Evolutionary conservation across 2,329 filamentous ascomycete species (phyloP).

Genomic region (Penicillium sp.): DNA sequence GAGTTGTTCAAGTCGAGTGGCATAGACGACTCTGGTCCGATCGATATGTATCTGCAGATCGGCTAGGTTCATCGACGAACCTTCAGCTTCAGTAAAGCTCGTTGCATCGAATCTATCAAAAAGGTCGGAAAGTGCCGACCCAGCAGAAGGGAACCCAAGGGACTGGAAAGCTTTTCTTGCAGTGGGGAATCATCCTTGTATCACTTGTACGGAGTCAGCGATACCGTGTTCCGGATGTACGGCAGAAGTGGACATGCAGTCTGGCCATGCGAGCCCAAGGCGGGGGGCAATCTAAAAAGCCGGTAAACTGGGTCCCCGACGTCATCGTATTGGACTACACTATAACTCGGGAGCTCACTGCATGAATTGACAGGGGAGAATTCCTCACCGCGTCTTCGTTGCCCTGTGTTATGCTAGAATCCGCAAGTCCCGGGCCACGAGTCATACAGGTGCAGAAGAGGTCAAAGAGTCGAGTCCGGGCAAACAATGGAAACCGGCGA

Average conservation of each 20-base stretch:
- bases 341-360: not conserved
- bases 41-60: not conserved
- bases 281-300: constrained; percentile 14
- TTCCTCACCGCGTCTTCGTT: constrained; percentile 2
- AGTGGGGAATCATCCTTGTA: constrained; percentile 21
- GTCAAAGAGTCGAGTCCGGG: constrained; percentile 8
- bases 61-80: not conserved
- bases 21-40: not conserved
- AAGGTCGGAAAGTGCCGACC: constrained; percentile 25
- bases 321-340: constrained; percentile 18
- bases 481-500: constrained; percentile 2
- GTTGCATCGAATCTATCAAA: constrained; percentile 13
- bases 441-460: constrained; percentile 4
- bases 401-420: constrained; percentile 2
- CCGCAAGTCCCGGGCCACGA: constrained; percentile 12
- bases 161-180: constrained; percentile 17
- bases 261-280: constrained; percentile 19
- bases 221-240: constrained; percentile 12
- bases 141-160: constrained; percentile 22
- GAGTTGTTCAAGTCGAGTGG: not conserved
- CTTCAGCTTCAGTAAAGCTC: not conserved
- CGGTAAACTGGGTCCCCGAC: constrained; percentile 12
- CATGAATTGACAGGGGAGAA: not conserved
- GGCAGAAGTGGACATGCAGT: constrained; percentile 14
- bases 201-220: constrained; percentile 6